Conservation (phyloP, 2,329 filamentous ascomycete species). For the Alternaria panax region DNA sequence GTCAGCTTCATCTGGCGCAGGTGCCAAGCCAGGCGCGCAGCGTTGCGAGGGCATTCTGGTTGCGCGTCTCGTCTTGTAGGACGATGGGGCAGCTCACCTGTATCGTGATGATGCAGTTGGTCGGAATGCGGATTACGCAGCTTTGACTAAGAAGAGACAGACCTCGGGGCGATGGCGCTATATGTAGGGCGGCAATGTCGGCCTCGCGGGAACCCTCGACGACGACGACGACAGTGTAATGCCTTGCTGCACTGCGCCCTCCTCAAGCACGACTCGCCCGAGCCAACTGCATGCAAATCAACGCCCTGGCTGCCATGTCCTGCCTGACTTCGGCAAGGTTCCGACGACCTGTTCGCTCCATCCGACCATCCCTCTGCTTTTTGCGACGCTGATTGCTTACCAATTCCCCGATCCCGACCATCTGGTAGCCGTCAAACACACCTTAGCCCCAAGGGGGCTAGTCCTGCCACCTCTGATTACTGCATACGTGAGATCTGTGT, state of each 20-base stretch:
- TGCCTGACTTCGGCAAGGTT: slow-evolving; percentile 25
- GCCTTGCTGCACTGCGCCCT: background rate
- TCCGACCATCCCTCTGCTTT: slow-evolving; percentile 20
- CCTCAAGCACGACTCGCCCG: slow-evolving; percentile 6
- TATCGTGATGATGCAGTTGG: slow-evolving; percentile 27
- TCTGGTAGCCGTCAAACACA: slow-evolving; percentile 20
- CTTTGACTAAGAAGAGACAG: slow-evolving; percentile 28
- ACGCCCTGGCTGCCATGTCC: slow-evolving; percentile 1
- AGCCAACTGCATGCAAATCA: background rate
- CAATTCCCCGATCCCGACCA: slow-evolving; percentile 24
- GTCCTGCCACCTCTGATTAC: slow-evolving; percentile 11
- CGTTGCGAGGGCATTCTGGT: slow-evolving; percentile 16
- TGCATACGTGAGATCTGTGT: slow-evolving; percentile 21
- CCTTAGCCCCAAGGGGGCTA: slow-evolving; percentile 10
- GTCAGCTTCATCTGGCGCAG: slow-evolving; percentile 19
- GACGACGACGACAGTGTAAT: slow-evolving; percentile 3
- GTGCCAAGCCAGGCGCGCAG: slow-evolving; percentile 17
- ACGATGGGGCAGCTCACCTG: slow-evolving; percentile 27
- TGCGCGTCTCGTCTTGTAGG: slow-evolving; percentile 13
- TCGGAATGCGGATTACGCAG: slow-evolving; percentile 29
- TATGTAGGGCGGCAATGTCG: slow-evolving; percentile 15
- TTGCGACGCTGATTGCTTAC: slow-evolving; percentile 21
- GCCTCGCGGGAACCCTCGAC: slow-evolving; percentile 13
- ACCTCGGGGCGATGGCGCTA: slow-evolving; percentile 14
- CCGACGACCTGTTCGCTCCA: slow-evolving; percentile 5